These are phyloP conservation scores for Helicostylum pulchrum DNA, from an alignment of 192 early-diverging fungal genomes.

Conservation along the genomic window DNA sequence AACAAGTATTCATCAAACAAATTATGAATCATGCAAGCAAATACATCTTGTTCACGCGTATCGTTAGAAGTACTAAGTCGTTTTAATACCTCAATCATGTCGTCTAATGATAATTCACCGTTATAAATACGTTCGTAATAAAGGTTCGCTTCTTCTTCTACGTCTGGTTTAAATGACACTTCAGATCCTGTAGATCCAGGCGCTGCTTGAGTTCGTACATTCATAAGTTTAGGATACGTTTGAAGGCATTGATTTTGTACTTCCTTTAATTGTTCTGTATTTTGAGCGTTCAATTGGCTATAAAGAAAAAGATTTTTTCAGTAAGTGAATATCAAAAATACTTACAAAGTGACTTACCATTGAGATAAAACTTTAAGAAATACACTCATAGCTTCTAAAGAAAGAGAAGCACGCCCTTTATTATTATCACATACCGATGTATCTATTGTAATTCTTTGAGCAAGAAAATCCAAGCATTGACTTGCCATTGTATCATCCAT, in stretches of 20 bases:
- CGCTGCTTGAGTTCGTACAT: constrained; percentile 40
- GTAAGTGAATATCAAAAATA: not conserved
- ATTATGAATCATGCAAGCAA: constrained; percentile 85
- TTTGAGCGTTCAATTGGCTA: constrained; percentile 61
- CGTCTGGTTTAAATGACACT: constrained; percentile 60
- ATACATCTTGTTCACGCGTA: constrained; percentile 75
- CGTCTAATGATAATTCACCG: constrained; percentile 71
- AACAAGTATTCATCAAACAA: constrained; percentile 96
- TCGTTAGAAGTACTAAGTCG: constrained; percentile 73
- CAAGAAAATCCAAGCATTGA: constrained; percentile 72
- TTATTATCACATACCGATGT: constrained; percentile 31
- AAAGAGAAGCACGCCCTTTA: constrained; percentile 43
- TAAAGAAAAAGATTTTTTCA: not conserved
- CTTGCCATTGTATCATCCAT: constrained; percentile 57
- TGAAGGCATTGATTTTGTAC: constrained; percentile 54
- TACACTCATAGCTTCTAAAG: constrained; percentile 57
- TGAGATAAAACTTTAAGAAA: constrained; percentile 62
- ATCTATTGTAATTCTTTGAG: constrained; percentile 55
- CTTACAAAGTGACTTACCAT: constrained; percentile 29
- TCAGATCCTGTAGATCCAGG: constrained; percentile 40
- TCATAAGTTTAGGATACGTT: constrained; percentile 49
- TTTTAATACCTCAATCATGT: constrained; percentile 81
- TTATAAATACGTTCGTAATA: constrained; percentile 77
- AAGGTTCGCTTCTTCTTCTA: constrained; percentile 69
- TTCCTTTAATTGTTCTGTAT: constrained; percentile 53